Percentiles rank a stretch among this genome's conserved stretches.
These are phyloP conservation scores for Podaxis pistillaris DNA, from an alignment of 768 basidiomycete genomes.

Conservation along the genomic window DNA sequence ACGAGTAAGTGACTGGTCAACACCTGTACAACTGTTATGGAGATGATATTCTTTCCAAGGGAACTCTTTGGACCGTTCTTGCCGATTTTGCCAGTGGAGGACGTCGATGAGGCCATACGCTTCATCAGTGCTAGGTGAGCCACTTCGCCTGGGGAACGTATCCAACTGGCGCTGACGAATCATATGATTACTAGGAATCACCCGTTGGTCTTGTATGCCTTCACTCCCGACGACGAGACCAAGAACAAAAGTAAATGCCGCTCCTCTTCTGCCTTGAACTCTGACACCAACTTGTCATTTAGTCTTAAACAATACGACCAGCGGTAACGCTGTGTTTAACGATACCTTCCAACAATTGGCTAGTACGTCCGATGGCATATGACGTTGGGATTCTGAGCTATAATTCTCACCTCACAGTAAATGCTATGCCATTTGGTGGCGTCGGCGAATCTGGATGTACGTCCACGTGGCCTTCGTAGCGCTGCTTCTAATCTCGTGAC, in stretches of 20 bases:
- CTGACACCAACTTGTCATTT: not conserved
- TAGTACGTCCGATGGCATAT: slow-evolving; percentile 30
- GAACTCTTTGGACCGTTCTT: slow-evolving; percentile 76
- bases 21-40: not conserved
- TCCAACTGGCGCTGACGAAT: not conserved
- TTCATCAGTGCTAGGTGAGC: slow-evolving; percentile 53
- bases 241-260: slow-evolving; percentile 37
- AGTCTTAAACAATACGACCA: slow-evolving; percentile 58
- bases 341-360: slow-evolving; percentile 57
- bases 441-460: slow-evolving; percentile 66
- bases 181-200: slow-evolving; percentile 37
- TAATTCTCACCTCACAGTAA: slow-evolving; percentile 18
- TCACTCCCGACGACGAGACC: slow-evolving; percentile 45
- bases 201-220: slow-evolving; percentile 64
- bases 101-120: slow-evolving; percentile 51
- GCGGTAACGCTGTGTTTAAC: slow-evolving; percentile 57
- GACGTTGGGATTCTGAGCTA: not conserved
- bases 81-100: slow-evolving; percentile 58
- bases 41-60: slow-evolving; percentile 29
- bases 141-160: not conserved
- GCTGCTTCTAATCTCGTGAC: not conserved
- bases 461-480: slow-evolving; percentile 20
- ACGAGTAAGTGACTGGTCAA: slow-evolving; percentile 44
- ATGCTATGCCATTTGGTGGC: slow-evolving; percentile 30
- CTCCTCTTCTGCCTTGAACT: not conserved